A percentile compares a stretch with the other conserved stretches of the same genome.
These are phyloP conservation scores for Candida bentonensis DNA, from an alignment of 805 yeast species.

Conservation along the genomic window DNA sequence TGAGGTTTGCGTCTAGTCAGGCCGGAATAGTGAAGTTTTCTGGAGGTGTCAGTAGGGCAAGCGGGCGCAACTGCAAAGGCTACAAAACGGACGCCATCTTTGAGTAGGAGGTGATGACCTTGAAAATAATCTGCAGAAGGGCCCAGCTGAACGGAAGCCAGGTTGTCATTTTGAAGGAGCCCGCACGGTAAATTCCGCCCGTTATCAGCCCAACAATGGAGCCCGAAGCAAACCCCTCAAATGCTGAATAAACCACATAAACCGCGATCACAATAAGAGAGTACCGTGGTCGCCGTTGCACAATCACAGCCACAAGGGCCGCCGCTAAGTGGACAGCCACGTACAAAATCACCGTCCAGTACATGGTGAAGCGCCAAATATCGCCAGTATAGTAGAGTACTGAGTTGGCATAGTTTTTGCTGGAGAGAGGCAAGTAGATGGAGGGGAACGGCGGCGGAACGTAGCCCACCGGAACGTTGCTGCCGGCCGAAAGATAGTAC, in stretches of 20 bases:
- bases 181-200: conserved; percentile 65
- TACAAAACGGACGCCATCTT: conserved; percentile 25
- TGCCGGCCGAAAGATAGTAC: background rate
- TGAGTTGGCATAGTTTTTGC: conserved; percentile 15
- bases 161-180: conserved; percentile 76
- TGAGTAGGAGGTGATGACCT: conserved; percentile 54
- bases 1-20: background rate
- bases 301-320: conserved; percentile 45
- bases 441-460: conserved; percentile 70
- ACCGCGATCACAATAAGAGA: conserved; percentile 29
- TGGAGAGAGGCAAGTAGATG: conserved; percentile 50
- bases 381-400: conserved; percentile 56
- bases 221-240: conserved; percentile 51
- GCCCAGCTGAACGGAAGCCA: conserved; percentile 91
- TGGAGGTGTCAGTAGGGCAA: no score
- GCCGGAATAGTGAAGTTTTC: no score
- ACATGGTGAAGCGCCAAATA: conserved; percentile 70
- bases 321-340: conserved; percentile 48
- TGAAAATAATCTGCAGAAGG: conserved; percentile 48
- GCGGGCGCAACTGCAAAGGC: no score
- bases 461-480: conserved; percentile 70
- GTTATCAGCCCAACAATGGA: conserved; percentile 63
- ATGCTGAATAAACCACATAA: conserved; percentile 34
- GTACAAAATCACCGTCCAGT: conserved; percentile 66
- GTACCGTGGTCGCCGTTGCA: conserved; percentile 29